phyloP scores from a whole-genome alignment of 345 rosid genomes.

The Corchorus olitorius region DNA sequence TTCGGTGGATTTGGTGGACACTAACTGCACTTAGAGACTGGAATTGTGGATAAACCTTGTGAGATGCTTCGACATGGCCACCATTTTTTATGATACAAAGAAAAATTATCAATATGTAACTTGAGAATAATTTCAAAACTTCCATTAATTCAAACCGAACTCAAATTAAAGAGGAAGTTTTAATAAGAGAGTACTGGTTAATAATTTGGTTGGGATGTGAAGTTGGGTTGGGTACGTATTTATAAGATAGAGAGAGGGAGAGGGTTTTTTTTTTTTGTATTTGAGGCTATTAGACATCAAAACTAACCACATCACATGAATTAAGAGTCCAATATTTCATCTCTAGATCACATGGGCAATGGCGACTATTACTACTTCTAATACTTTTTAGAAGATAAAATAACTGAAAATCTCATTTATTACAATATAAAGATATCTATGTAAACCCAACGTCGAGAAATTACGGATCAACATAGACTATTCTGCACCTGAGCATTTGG shows the following conservation, averaged over 20 bases:
- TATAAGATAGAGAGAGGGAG: background rate
- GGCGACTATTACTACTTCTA: no score
- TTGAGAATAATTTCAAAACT: background rate
- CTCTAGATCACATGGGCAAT: no score
- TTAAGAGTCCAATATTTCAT: no score
- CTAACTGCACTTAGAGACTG: slow-evolving; percentile 41
- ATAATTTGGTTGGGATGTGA: background rate
- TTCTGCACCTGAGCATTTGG: no score
- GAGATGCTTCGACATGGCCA: slow-evolving; percentile 47
- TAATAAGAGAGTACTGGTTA: background rate
- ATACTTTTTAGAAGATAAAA: no score
- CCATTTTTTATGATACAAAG: background rate
- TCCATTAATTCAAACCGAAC: background rate
- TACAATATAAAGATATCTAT: no score
- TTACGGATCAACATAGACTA: no score
- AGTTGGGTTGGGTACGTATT: background rate
- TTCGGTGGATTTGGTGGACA: slow-evolving; percentile 48
- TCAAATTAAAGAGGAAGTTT: background rate
- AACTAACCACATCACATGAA: no score
- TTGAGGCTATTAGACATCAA: no score
- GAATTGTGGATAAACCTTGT: slow-evolving; percentile 37
- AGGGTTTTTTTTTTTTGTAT: no score
- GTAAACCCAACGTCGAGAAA: no score
- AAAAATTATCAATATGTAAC: background rate
- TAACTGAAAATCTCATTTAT: no score